Conservation (phyloP, 192 early-diverging fungal species). For the Chytriomyces sp. region DNA sequence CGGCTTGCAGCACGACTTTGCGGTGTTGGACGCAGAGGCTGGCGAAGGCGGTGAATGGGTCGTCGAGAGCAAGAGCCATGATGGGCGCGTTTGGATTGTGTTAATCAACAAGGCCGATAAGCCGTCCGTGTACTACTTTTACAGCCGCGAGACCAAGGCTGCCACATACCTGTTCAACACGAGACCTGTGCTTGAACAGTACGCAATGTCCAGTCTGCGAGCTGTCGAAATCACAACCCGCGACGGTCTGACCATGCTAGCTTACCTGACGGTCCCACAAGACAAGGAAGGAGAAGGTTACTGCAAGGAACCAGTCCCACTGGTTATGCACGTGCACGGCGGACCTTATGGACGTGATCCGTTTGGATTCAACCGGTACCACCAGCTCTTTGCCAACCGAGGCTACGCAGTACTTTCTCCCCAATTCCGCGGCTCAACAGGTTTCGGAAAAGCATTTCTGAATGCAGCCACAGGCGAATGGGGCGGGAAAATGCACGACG, state of each 20-base stretch:
- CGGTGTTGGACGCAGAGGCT: neutral
- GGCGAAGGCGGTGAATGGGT: slow-evolving; percentile 17
- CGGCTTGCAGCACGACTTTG: slow-evolving; percentile 5
- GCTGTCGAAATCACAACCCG: slow-evolving; percentile 46
- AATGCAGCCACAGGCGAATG: slow-evolving; percentile 37
- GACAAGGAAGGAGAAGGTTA: slow-evolving; percentile 21
- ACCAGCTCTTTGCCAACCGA: slow-evolving; percentile 41
- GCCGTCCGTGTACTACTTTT: neutral
- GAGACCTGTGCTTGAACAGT: slow-evolving; percentile 19
- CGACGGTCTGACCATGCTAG: slow-evolving; percentile 36
- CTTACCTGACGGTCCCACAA: slow-evolving; percentile 40
- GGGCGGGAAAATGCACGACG: slow-evolving; percentile 47
- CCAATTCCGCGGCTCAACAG: slow-evolving; percentile 44
- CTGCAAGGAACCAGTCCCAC: slow-evolving; percentile 27
- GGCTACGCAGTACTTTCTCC: slow-evolving; percentile 48
- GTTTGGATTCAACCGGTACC: slow-evolving; percentile 41
- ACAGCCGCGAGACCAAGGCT: neutral
- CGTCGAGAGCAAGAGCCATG: neutral
- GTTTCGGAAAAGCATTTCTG: slow-evolving; percentile 43
- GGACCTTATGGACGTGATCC: slow-evolving; percentile 46
- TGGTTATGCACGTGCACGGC: slow-evolving; percentile 44
- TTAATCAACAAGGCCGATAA: neutral
- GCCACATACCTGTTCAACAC: neutral
- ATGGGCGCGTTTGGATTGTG: neutral
- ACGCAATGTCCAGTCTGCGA: slow-evolving; percentile 32